Percentiles rank a stretch among this genome's conserved stretches.
Conservation (phyloP, 768 basidiomycete species). For the Sarcomyxa edulis region DNA sequence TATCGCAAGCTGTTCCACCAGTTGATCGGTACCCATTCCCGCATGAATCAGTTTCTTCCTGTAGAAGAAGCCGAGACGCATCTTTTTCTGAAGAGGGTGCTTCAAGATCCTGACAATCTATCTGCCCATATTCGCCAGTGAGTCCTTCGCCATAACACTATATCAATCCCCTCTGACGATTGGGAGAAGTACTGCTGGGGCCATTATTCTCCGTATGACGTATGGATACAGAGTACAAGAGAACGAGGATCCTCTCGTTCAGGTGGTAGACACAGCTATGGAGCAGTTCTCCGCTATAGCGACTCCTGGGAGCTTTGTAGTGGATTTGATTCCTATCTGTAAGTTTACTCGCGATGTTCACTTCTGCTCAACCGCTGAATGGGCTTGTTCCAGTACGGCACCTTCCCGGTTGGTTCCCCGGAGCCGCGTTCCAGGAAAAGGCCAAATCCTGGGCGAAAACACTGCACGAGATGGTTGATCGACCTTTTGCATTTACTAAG, state of each 20-base stretch:
- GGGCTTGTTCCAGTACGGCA: constrained; percentile 29
- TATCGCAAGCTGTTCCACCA: constrained; percentile 37
- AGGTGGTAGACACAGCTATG: constrained; percentile 30
- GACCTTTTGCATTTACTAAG: constrained; percentile 39
- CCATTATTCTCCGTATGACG: constrained; percentile 38
- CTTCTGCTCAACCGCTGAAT: background rate
- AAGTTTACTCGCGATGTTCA: constrained; percentile 9
- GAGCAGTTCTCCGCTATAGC: constrained; percentile 32
- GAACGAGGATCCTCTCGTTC: constrained; percentile 33
- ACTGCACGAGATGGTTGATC: constrained; percentile 38
- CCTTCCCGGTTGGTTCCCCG: constrained; percentile 55
- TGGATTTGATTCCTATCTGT: constrained; percentile 46
- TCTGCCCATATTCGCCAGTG: constrained; percentile 30
- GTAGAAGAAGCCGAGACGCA: constrained; percentile 34
- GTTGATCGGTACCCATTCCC: constrained; percentile 30
- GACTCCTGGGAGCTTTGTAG: constrained; percentile 39
- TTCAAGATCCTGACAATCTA: constrained; percentile 28
- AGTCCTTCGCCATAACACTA: constrained; percentile 8
- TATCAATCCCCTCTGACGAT: background rate
- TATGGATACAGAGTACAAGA: constrained; percentile 38
- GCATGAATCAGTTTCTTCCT: constrained; percentile 31
- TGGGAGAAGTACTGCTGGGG: constrained; percentile 32
- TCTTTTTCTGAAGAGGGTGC: constrained; percentile 30
- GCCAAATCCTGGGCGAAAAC: constrained; percentile 40
- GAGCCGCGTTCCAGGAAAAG: constrained; percentile 44